Evolutionary conservation across 306 rosid genomes (phyloP).

Genomic region (Clitoria ternatea): DNA sequence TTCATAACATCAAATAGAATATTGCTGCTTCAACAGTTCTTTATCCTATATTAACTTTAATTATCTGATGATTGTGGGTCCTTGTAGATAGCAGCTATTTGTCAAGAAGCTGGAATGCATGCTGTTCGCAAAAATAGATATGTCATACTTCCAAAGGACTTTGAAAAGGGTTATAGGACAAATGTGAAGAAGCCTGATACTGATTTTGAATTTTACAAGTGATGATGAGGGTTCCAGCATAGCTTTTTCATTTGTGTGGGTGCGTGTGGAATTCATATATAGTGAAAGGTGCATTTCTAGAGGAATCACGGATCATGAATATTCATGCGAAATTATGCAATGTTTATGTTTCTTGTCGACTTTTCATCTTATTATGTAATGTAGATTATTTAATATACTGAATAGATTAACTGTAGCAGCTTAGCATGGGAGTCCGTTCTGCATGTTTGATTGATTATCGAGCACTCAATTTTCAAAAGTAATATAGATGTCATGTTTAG

Average conservation of each 20-base stretch:
- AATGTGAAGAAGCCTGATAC: conserved; percentile 99
- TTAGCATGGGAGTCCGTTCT: background rate
- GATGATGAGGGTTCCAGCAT: conserved; percentile 27
- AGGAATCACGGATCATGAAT: background rate
- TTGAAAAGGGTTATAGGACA: conserved; percentile 94
- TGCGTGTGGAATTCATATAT: background rate
- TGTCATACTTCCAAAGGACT: conserved; percentile 94
- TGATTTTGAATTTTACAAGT: conserved; percentile 97
- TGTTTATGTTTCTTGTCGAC: conserved; percentile 7
- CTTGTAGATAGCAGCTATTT: conserved; percentile 82
- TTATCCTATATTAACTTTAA: background rate
- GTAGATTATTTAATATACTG: background rate
- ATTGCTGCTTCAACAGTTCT: background rate
- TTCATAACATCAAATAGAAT: background rate
- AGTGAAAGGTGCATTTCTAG: conserved; percentile 17
- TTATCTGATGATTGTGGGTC: background rate
- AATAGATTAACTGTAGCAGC: conserved; percentile 7
- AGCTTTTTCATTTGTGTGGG: background rate
- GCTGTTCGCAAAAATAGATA: conserved; percentile 97
- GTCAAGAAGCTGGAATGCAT: conserved; percentile 99
- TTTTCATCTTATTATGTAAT: background rate
- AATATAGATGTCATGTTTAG: background rate
- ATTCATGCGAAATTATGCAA: conserved; percentile 1
- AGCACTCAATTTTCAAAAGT: background rate
- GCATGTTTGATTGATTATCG: background rate